These are phyloP conservation scores for Neolentinus lepideus DNA, from an alignment of 1,284 basidiomycete genomes.

Conservation along the genomic window DNA sequence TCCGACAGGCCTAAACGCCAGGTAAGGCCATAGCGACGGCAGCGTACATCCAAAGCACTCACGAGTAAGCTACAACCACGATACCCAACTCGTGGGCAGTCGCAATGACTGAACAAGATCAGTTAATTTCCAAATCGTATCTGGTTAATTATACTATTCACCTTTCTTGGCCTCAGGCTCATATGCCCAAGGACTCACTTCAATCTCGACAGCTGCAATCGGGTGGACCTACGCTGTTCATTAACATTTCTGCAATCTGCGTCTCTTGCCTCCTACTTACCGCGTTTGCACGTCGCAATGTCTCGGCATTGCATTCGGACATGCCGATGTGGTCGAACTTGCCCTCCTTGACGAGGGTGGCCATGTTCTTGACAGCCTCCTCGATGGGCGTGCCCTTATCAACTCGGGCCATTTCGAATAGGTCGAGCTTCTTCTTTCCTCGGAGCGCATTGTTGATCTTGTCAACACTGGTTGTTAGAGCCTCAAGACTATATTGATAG, in stretches of 20 bases:
- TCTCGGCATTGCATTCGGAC: slow-evolving; percentile 39
- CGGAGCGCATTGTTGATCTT: slow-evolving; percentile 29
- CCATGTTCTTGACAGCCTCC: slow-evolving; percentile 20
- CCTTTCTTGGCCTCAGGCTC: slow-evolving; percentile 38
- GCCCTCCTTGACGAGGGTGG: slow-evolving; percentile 27
- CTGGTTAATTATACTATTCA: slow-evolving; percentile 8
- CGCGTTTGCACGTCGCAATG: slow-evolving; percentile 32
- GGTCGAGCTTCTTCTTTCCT: slow-evolving; percentile 34
- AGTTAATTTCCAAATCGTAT: background rate
- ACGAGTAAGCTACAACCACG: slow-evolving; percentile 48
- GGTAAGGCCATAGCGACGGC: background rate
- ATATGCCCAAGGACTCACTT: slow-evolving; percentile 43
- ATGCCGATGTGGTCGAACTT: slow-evolving; percentile 39
- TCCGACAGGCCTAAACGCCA: slow-evolving; percentile 36
- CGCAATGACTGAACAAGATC: slow-evolving; percentile 24
- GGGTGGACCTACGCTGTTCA: slow-evolving; percentile 28
- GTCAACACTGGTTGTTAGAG: slow-evolving; percentile 32
- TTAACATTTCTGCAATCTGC: background rate
- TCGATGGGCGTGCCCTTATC: slow-evolving; percentile 25
- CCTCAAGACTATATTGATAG: slow-evolving; percentile 23
- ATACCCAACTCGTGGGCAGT: slow-evolving; percentile 36
- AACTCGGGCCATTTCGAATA: slow-evolving; percentile 33
- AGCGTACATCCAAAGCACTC: slow-evolving; percentile 9
- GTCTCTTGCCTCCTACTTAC: background rate
- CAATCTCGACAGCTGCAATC: slow-evolving; percentile 43